Conservation (phyloP, 768 basidiomycete species). For the Leccinum broughii region DNA sequence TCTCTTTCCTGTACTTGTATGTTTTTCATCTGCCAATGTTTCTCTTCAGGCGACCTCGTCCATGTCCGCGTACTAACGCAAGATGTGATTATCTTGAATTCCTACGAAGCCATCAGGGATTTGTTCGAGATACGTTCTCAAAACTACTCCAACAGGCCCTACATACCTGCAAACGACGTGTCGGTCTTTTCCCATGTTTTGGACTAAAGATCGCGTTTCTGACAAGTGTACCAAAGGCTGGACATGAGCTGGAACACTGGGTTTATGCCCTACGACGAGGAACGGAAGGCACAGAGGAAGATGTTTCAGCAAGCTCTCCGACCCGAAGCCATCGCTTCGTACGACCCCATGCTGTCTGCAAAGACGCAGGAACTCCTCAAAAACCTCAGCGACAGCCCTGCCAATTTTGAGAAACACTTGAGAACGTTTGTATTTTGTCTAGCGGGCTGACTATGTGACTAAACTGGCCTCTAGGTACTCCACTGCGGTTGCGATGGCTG, state of each 20-base stretch:
- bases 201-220: neutral
- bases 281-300: conserved; percentile 7
- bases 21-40: neutral
- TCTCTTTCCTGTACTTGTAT: neutral
- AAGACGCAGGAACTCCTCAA: conserved; percentile 5
- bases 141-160: conserved; percentile 10
- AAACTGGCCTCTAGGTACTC: conserved; percentile 1
- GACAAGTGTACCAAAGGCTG: neutral
- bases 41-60: conserved; percentile 5
- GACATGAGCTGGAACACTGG: conserved; percentile 10
- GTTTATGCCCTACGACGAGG: conserved; percentile 7
- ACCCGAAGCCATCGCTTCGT: conserved; percentile 1
- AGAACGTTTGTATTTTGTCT: conserved; percentile 6
- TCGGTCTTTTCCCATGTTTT: neutral
- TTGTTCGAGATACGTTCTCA: conserved; percentile 6
- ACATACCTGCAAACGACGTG: conserved; percentile 4
- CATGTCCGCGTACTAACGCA: conserved; percentile 12
- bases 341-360: conserved; percentile 1
- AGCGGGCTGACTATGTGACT: neutral
- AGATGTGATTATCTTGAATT: conserved; percentile 12
- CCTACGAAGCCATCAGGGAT: conserved; percentile 10
- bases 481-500: conserved; percentile 14
- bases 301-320: conserved; percentile 4
- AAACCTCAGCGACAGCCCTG: conserved; percentile 6
- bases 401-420: conserved; percentile 8